Evolutionary conservation across 768 basidiomycete genomes (phyloP).

Genomic region (Rhizopogon salebrosus): DNA sequence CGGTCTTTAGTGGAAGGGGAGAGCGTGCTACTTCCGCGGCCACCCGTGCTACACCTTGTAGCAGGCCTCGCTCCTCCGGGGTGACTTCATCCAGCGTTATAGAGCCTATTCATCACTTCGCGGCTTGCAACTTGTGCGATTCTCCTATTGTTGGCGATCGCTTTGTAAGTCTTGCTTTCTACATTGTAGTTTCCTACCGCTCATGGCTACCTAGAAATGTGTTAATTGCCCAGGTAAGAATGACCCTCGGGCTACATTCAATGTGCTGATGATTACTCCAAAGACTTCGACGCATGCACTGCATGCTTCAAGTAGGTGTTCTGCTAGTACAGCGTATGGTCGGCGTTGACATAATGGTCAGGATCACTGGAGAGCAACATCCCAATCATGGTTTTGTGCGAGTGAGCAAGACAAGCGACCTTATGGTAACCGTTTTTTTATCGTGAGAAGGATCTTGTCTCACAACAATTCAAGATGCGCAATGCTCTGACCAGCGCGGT

Average conservation of each 20-base stretch:
- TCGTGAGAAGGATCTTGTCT: background rate
- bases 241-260: background rate
- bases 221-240: constrained; percentile 50
- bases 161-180: constrained; percentile 46
- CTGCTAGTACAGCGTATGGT: background rate
- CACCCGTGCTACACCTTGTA: constrained; percentile 1
- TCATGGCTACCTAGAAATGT: constrained; percentile 59
- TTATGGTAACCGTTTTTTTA: constrained; percentile 44
- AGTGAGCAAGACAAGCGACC: constrained; percentile 46
- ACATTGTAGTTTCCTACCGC: background rate
- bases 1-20: constrained; percentile 41
- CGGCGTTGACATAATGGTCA: constrained; percentile 16
- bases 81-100: background rate
- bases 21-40: constrained; percentile 18
- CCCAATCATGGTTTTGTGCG: constrained; percentile 72
- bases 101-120: constrained; percentile 45
- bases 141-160: constrained; percentile 64
- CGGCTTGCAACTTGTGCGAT: constrained; percentile 75
- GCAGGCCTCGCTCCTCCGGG: background rate
- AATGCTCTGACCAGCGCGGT: constrained; percentile 15
- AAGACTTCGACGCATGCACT: constrained; percentile 74
- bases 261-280: constrained; percentile 4
- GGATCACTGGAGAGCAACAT: constrained; percentile 69
- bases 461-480: constrained; percentile 21
- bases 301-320: constrained; percentile 58